Percentiles rank a stretch among this genome's conserved stretches.
These are phyloP conservation scores for Citropsis articulata DNA, from an alignment of 345 rosid species.

Conservation along the genomic window DNA sequence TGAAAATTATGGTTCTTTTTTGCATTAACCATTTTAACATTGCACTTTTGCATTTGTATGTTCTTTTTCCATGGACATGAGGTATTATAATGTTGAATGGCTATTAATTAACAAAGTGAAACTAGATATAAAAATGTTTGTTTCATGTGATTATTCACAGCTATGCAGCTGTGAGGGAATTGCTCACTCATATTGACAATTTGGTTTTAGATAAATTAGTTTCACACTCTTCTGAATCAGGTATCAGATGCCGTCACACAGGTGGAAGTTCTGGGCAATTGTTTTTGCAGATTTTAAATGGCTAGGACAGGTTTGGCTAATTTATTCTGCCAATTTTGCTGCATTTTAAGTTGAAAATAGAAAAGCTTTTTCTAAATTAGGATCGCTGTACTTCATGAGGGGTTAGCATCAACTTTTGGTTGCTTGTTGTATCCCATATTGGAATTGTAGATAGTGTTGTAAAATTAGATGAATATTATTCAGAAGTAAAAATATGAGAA, in stretches of 20 bases:
- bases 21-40: not conserved
- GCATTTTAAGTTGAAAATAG: not conserved
- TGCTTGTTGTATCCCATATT: not conserved
- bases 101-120: no score
- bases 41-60: not conserved
- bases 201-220: not conserved
- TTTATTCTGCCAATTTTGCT: not conserved
- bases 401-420: not conserved
- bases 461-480: not conserved
- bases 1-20: not conserved
- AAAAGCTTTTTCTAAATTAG: no score
- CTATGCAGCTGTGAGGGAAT: not conserved
- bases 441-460: not conserved
- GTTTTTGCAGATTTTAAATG: not conserved
- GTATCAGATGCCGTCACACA: not conserved
- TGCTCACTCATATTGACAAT: not conserved
- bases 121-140: not conserved
- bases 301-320: not conserved
- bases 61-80: no score
- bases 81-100: not conserved
- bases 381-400: not conserved
- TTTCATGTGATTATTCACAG: not conserved
- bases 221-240: not conserved
- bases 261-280: not conserved
- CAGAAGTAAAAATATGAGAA: not conserved